Base-by-base conservation (phyloP, 805 yeast genomes). In the Candida xyloterini region DNA sequence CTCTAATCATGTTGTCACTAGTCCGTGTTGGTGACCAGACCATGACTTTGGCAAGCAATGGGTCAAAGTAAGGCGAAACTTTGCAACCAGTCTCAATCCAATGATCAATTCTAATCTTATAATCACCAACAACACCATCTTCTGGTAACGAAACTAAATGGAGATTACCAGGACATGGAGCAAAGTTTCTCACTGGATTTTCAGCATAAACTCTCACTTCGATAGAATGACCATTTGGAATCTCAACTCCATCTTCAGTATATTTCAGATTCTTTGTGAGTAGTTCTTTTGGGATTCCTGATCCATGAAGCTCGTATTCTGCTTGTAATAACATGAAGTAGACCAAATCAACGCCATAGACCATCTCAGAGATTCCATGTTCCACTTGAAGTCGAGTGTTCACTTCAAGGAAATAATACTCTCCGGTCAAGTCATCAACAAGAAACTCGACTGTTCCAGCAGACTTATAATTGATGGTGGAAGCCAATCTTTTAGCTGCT, bases 391-490 rank as follows among this genome's bases (percentile, higher is more conserved):
- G 75, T 60, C 99, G 81, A 10, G 99, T 95, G 61, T 91, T 91
- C 49, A 91, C 97, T 63, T 91, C 99, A 57, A 91, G 71, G 67
- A 91, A 91, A 68, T 90, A 91, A 60, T 88, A 93, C 56, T 82
- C 91, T 56, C 90, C 91, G 49, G 95, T 71, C 38, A 63, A 70
- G 56, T 83, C 83, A 59, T 93, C 98, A 56, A 85, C 91, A 55
- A 91, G 87, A 60, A 81, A 91, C 66, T 91, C 99, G 51, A 93
- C 95, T 5, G 99, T 91, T 62, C 98, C 99, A 26, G 98, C 98
- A 65, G 96, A 81, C 65, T 87, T 89, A 67, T 93, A 91, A 51
- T 84, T 81, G 81, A 93, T 78, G 16, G 82, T 68, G 2, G 89
- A 66, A 30, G 83, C 96, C 45, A 91, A 71, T 34, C 79, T 80